Conservation (phyloP, 306 rosid genomes). For the Pachyrhizus erosus region DNA sequence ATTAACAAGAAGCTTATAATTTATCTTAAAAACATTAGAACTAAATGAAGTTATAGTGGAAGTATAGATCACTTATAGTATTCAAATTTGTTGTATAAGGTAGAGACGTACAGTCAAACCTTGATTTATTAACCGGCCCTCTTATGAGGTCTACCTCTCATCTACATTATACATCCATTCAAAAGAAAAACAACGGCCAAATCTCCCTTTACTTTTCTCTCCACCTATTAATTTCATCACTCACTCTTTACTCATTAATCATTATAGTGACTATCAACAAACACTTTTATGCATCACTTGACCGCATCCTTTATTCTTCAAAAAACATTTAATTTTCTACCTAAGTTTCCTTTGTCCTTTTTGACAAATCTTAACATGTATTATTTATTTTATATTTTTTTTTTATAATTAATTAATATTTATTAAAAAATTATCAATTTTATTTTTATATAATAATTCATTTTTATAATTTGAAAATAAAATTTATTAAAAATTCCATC, state of each 20-base stretch:
- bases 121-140: background rate
- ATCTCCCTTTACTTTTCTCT: background rate
- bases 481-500: too few relatives aligned
- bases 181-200: background rate
- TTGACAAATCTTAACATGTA: too few relatives aligned
- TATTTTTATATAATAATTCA: too few relatives aligned
- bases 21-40: too few relatives aligned
- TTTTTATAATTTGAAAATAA: too few relatives aligned
- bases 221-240: background rate
- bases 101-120: background rate
- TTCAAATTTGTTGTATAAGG: background rate
- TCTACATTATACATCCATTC: slow-evolving; percentile 2
- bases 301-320: background rate
- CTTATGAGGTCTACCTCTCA: background rate
- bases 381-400: too few relatives aligned
- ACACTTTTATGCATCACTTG: background rate
- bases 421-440: too few relatives aligned
- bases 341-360: too few relatives aligned
- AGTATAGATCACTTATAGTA: background rate
- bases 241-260: background rate
- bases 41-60: too few relatives aligned
- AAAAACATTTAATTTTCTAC: background rate
- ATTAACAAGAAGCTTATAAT: too few relatives aligned
- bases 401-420: too few relatives aligned
- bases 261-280: background rate